Evolutionary conservation across 345 rosid genomes (phyloP).

Genomic region (Gossypium rotundifolium): DNA sequence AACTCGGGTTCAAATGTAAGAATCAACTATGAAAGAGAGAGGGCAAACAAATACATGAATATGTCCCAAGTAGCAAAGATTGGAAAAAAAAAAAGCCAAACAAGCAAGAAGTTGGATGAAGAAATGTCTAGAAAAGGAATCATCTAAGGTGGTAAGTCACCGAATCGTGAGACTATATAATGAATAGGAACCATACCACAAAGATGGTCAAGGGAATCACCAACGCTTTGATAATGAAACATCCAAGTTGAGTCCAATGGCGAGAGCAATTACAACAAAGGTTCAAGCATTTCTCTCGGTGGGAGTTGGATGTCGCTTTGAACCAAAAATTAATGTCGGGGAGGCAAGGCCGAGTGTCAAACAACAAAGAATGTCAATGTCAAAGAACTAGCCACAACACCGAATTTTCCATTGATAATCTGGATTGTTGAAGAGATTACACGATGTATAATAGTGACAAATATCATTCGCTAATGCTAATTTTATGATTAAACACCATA

Average conservation of each 20-base stretch:
- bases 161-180: conserved; percentile 6
- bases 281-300: conserved; percentile 97
- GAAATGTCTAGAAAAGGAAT: background rate
- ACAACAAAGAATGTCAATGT: background rate
- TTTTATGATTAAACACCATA: no score
- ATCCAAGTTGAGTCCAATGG: conserved; percentile 79
- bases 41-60: conserved; percentile 2
- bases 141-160: background rate
- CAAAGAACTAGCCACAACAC: conserved; percentile 3
- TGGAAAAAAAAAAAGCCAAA: background rate
- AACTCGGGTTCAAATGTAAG: conserved; percentile 15
- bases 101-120: background rate
- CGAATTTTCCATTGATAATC: background rate
- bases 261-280: conserved; percentile 86
- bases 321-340: conserved; percentile 21
- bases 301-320: conserved; percentile 96
- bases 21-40: background rate
- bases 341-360: background rate
- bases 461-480: no score
- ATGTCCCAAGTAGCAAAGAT: conserved; percentile 4
- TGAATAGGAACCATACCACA: conserved; percentile 50
- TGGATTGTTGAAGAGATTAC: no score
- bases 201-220: conserved; percentile 95
- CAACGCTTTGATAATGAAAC: conserved; percentile 85
- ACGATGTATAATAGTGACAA: no score